phyloP scores from a whole-genome alignment of 1,284 basidiomycete species.

The Xerocomus minutiporus region DNA sequence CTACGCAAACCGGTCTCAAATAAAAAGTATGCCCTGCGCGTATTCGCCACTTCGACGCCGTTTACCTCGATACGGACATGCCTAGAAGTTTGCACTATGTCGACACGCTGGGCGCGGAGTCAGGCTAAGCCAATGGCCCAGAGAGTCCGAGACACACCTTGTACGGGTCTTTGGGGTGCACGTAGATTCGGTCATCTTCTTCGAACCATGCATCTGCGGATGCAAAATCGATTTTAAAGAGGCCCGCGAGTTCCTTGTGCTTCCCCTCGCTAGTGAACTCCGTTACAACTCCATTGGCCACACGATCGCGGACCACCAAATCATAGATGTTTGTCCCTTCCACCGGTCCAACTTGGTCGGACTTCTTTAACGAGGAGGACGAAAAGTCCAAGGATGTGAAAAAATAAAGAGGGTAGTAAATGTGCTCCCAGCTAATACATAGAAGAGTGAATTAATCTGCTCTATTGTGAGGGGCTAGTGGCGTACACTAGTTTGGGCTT shows the following conservation, averaged over 20 bases:
- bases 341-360: slow-evolving; percentile 27
- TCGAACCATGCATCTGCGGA: slow-evolving; percentile 63
- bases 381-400: slow-evolving; percentile 46
- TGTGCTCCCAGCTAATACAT: slow-evolving; percentile 51
- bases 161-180: slow-evolving; percentile 65
- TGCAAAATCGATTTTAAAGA: slow-evolving; percentile 47
- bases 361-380: slow-evolving; percentile 34
- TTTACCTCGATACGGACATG: slow-evolving; percentile 57
- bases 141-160: slow-evolving; percentile 40
- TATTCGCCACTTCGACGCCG: slow-evolving; percentile 60
- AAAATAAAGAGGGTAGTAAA: slow-evolving; percentile 52
- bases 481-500: slow-evolving; percentile 57
- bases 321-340: slow-evolving; percentile 40
- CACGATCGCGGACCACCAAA: slow-evolving; percentile 40
- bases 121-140: not conserved
- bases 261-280: slow-evolving; percentile 30
- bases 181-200: slow-evolving; percentile 58
- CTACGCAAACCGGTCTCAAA: slow-evolving; percentile 55
- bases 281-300: slow-evolving; percentile 40
- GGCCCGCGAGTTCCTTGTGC: slow-evolving; percentile 40
- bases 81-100: slow-evolving; percentile 55
- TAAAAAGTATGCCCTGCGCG: slow-evolving; percentile 48
- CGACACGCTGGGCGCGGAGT: slow-evolving; percentile 41
- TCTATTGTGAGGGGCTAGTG: slow-evolving; percentile 1
- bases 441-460: not conserved